Evolutionary conservation across 495 filamentous ascomycete genomes (phyloP).

Genomic region (Xylaria palmicola): DNA sequence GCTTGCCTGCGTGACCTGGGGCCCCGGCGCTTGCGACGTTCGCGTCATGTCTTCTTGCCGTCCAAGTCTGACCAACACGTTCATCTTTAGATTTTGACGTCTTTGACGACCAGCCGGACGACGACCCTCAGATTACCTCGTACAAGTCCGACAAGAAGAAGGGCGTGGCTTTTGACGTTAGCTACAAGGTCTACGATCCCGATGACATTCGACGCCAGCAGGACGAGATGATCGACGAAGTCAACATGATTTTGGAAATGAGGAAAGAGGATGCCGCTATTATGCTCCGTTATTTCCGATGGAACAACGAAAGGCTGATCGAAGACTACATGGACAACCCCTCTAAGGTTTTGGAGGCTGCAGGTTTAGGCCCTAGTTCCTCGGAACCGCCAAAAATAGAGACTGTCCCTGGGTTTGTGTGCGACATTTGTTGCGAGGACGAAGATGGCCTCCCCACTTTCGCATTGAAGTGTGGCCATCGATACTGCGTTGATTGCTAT

Average conservation of each 20-base stretch:
- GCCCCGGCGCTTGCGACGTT: background rate
- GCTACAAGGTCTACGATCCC: slow-evolving; percentile 77
- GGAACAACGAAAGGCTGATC: slow-evolving; percentile 94
- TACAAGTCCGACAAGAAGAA: slow-evolving; percentile 71
- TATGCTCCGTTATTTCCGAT: slow-evolving; percentile 79
- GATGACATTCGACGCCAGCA: slow-evolving; percentile 79
- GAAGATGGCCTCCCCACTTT: slow-evolving; percentile 76
- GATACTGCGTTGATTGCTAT: slow-evolving; percentile 95
- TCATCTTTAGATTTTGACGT: slow-evolving; percentile 61
- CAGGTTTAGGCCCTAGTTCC: slow-evolving; percentile 72
- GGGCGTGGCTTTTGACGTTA: slow-evolving; percentile 78
- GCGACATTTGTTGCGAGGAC: slow-evolving; percentile 97
- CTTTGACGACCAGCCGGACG: slow-evolving; percentile 63
- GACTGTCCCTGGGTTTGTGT: slow-evolving; percentile 72
- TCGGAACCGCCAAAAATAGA: slow-evolving; percentile 64
- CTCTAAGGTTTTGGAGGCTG: slow-evolving; percentile 74
- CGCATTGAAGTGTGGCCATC: slow-evolving; percentile 91
- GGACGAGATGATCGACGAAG: slow-evolving; percentile 79
- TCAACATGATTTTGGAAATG: slow-evolving; percentile 82
- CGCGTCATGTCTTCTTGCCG: background rate
- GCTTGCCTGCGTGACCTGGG: background rate
- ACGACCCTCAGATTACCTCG: slow-evolving; percentile 72
- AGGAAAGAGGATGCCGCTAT: slow-evolving; percentile 86
- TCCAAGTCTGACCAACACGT: slow-evolving; percentile 11
- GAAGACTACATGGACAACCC: slow-evolving; percentile 91